Percentiles rank a stretch among this genome's conserved stretches.
Evolutionary conservation across 768 basidiomycete genomes (phyloP).

Genomic region (Lepiota venenata): DNA sequence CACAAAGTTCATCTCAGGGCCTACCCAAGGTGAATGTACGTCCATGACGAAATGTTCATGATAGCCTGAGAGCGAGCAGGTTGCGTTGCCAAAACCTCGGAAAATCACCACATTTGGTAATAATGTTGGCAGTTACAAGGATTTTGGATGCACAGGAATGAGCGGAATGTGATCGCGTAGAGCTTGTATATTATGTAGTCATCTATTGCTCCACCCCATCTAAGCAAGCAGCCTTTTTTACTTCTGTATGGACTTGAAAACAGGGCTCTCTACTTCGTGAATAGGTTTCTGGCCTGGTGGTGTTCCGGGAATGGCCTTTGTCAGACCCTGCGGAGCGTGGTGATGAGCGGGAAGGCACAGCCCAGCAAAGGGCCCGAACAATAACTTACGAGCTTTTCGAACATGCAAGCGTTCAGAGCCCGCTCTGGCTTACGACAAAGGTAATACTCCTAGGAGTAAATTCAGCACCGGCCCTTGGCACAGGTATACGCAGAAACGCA

Average conservation of each 20-base stretch:
- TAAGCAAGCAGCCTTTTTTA: conserved; percentile 24
- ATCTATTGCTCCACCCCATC: conserved; percentile 3
- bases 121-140: too few species aligned
- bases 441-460: conserved; percentile 68
- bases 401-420: conserved; percentile 89
- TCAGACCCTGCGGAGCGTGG: conserved; percentile 63
- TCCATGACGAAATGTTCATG: too few species aligned
- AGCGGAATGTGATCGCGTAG: neutral
- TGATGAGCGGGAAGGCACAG: neutral
- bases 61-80: too few species aligned
- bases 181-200: neutral
- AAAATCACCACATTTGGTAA: too few species aligned
- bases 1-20: neutral
- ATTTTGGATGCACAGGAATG: too few species aligned
- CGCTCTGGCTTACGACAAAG: conserved; percentile 88
- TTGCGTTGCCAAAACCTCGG: too few species aligned
- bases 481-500: conserved; percentile 29
- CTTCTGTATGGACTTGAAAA: conserved; percentile 85
- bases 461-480: neutral
- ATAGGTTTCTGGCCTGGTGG: conserved; percentile 79
- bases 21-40: neutral
- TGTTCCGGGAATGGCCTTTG: conserved; percentile 87
- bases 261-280: conserved; percentile 84
- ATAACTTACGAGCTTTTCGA: conserved; percentile 85
- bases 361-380: neutral